Conservation (phyloP, 2,329 filamentous ascomycete genomes). For the Truncatella angustata region DNA sequence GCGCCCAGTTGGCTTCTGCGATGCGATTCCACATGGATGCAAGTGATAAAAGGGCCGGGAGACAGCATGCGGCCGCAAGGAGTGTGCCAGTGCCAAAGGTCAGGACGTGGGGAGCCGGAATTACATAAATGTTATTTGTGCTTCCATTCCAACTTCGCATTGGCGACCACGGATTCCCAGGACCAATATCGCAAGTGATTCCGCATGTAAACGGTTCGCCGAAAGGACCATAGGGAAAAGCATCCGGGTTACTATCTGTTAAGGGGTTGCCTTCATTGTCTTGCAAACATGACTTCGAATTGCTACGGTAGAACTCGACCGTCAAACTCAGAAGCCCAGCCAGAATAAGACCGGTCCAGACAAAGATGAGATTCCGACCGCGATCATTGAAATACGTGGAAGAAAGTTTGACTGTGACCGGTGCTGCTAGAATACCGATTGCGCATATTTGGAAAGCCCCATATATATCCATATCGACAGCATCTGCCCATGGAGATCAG, state of each 20-base stretch:
- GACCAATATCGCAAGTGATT: constrained; percentile 41
- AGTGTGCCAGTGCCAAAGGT: constrained; percentile 60
- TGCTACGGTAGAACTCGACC: constrained; percentile 61
- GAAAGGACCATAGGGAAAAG: constrained; percentile 41
- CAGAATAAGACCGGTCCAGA: constrained; percentile 62
- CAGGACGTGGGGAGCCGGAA: constrained; percentile 54
- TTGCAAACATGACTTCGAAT: constrained; percentile 39
- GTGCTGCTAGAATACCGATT: constrained; percentile 63
- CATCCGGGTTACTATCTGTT: background rate
- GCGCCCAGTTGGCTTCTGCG: constrained; percentile 59
- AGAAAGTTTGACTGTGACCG: constrained; percentile 60
- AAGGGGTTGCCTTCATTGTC: constrained; percentile 33
- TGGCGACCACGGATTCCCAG: constrained; percentile 27
- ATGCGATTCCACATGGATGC: constrained; percentile 65
- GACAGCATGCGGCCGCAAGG: constrained; percentile 61
- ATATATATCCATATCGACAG: constrained; percentile 50
- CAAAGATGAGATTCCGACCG: constrained; percentile 63
- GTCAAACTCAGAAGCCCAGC: constrained; percentile 60
- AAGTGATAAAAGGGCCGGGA: constrained; percentile 61
- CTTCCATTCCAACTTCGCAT: constrained; percentile 34
- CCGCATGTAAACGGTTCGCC: constrained; percentile 38
- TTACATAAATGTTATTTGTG: constrained; percentile 60
- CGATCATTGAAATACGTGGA: constrained; percentile 63
- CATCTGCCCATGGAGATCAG: background rate
- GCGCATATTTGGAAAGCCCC: constrained; percentile 67